Percentiles rank a stretch among this genome's conserved stretches.
phyloP scores from a whole-genome alignment of 495 filamentous ascomycete genomes.

The Beverwykella pulmonaria region DNA sequence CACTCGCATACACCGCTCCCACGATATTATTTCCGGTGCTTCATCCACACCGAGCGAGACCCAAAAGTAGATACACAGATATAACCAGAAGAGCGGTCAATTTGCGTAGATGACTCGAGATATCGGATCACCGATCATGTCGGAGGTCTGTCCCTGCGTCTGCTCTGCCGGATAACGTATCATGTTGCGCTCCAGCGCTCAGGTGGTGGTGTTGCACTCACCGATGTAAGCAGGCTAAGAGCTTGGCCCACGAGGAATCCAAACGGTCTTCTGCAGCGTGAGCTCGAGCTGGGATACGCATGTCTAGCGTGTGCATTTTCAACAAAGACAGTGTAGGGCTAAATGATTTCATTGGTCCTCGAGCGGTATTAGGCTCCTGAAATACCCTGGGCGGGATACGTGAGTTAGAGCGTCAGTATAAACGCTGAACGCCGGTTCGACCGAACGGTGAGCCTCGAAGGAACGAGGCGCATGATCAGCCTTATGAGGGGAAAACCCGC shows the following conservation, averaged over 20 bases:
- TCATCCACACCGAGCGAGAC: not conserved
- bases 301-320: not conserved
- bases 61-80: not conserved
- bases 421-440: conserved; percentile 2
- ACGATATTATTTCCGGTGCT: not conserved
- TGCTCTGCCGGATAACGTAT: conserved; percentile 2
- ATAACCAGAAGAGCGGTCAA: not conserved
- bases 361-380: not conserved
- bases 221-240: conserved; percentile 24
- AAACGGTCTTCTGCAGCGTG: not conserved
- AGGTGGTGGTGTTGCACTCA: not conserved
- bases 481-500: conserved; percentile 15
- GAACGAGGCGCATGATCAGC: not conserved
- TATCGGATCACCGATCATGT: not conserved
- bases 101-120: not conserved
- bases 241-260: not conserved
- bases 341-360: not conserved
- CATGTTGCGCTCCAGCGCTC: not conserved
- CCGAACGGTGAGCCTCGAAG: not conserved
- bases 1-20: conserved; percentile 1
- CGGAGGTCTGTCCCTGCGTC: conserved; percentile 14
- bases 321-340: not conserved
- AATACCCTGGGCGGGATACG: not conserved
- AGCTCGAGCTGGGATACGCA: not conserved
- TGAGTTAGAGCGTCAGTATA: not conserved